A percentile compares a stretch with the other conserved stretches of the same genome.
phyloP scores from a whole-genome alignment of 352 stramenopile species.

The Globisporangium irregulare region DNA sequence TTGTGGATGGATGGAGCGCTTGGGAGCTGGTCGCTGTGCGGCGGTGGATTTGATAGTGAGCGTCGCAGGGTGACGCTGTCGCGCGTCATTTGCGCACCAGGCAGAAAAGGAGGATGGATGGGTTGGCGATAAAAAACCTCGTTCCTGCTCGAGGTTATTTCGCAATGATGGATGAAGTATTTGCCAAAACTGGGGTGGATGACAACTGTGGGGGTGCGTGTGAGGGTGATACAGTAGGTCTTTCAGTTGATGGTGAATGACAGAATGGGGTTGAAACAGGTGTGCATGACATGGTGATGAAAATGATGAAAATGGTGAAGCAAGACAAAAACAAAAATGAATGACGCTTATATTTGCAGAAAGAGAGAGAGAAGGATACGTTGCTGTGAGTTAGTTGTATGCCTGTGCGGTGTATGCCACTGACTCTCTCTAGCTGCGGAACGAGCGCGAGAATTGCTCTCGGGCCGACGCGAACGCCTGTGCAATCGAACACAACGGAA shows the following conservation, averaged over 20 bases:
- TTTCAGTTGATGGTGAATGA: too few species aligned
- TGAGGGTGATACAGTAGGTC: too few species aligned
- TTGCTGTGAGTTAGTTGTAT: neutral
- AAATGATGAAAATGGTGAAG: neutral
- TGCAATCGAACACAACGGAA: neutral
- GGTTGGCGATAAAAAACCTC: neutral
- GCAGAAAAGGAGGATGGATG: conserved; percentile 11
- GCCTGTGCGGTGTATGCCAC: neutral
- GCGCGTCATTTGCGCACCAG: conserved; percentile 4
- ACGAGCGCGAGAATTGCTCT: conserved; percentile 87
- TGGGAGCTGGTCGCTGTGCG: neutral
- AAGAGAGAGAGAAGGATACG: neutral
- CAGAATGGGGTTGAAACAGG: too few species aligned
- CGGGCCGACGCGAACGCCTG: conserved; percentile 81
- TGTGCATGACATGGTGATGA: neutral
- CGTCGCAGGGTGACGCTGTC: neutral
- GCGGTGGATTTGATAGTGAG: conserved; percentile 4
- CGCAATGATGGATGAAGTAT: neutral
- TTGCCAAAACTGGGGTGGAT: neutral
- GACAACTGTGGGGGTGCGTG: too few species aligned
- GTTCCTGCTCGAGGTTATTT: neutral
- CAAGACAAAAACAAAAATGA: neutral
- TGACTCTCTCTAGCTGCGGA: conserved; percentile 65
- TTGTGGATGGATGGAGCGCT: neutral
- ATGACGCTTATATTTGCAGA: conserved; percentile 7